These are phyloP conservation scores for Aegilops longissima DNA, from an alignment of 176 grass and related monocot genomes.

Conservation along the genomic window DNA sequence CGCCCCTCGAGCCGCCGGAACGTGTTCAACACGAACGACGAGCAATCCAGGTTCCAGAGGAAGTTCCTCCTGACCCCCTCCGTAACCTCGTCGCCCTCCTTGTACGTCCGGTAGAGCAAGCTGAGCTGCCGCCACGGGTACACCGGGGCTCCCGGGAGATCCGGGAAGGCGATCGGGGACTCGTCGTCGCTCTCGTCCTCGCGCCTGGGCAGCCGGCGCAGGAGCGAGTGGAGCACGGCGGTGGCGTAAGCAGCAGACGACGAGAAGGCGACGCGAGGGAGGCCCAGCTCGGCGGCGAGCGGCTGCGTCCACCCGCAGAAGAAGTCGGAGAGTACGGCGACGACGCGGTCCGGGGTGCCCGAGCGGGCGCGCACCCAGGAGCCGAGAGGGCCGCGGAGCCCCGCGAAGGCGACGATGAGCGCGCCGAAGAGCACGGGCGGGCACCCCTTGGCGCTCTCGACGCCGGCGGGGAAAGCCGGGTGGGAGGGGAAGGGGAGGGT, in stretches of 20 bases:
- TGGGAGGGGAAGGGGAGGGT: slow-evolving; percentile 53
- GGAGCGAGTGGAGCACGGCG: slow-evolving; percentile 34
- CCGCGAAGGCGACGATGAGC: slow-evolving; percentile 19
- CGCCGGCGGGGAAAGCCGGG: slow-evolving; percentile 38
- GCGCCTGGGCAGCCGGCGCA: slow-evolving; percentile 28
- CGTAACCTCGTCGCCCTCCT: slow-evolving; percentile 31
- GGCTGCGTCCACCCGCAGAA: slow-evolving; percentile 52
- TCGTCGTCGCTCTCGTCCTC: slow-evolving; percentile 20
- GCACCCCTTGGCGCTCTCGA: slow-evolving; percentile 31
- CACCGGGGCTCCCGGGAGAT: slow-evolving; percentile 21
- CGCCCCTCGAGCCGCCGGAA: slow-evolving; percentile 40
- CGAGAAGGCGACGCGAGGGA: slow-evolving; percentile 43
- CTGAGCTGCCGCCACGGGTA: slow-evolving; percentile 50
- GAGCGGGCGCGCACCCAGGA: not conserved
- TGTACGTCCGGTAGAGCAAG: slow-evolving; percentile 24
- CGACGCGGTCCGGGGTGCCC: slow-evolving; percentile 10
- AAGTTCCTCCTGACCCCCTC: slow-evolving; percentile 47
- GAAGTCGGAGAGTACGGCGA: slow-evolving; percentile 47
- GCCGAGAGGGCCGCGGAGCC: slow-evolving; percentile 21
- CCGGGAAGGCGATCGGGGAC: slow-evolving; percentile 17
- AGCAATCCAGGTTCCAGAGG: slow-evolving; percentile 44
- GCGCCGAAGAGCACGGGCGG: not conserved
- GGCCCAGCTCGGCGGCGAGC: slow-evolving; percentile 34
- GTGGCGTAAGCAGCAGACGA: slow-evolving; percentile 22
- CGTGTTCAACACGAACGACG: slow-evolving; percentile 43